Evolutionary conservation across 257 asterid genomes (phyloP).

Genomic region (Gynochthodes officinalis): DNA sequence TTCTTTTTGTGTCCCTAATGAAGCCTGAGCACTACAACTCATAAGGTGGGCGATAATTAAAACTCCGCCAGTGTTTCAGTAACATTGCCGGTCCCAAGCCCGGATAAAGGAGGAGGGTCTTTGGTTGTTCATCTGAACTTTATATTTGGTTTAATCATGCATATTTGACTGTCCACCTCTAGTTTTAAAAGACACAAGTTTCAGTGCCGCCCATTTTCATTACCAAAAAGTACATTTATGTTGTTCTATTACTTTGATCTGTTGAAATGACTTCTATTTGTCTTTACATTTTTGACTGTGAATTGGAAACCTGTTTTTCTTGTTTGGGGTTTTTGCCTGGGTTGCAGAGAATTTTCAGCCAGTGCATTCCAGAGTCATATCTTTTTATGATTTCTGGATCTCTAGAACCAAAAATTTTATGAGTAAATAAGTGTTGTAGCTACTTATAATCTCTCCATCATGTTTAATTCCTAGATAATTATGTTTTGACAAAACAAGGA

Average conservation of each 20-base stretch:
- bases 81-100: slow-evolving; percentile 7
- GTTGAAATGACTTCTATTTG: neutral
- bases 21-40: neutral
- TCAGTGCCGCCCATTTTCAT: neutral
- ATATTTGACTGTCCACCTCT: neutral
- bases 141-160: neutral
- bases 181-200: neutral
- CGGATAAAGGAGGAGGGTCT: slow-evolving; percentile 12
- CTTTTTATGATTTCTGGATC: too few species aligned
- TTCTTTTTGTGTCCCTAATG: neutral
- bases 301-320: neutral
- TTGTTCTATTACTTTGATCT: neutral
- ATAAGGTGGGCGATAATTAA: neutral
- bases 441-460: too few species aligned
- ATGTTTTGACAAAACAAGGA: neutral
- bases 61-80: slow-evolving; percentile 11
- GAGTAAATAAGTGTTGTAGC: too few species aligned
- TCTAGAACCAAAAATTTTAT: too few species aligned
- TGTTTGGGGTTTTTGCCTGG: neutral
- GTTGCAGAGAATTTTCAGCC: neutral
- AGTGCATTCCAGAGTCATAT: neutral
- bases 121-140: neutral
- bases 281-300: neutral
- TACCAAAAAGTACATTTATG: neutral
- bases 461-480: neutral